Conservation (phyloP, 2,329 filamentous ascomycete species). For the Dactylellina haptotyla region DNA sequence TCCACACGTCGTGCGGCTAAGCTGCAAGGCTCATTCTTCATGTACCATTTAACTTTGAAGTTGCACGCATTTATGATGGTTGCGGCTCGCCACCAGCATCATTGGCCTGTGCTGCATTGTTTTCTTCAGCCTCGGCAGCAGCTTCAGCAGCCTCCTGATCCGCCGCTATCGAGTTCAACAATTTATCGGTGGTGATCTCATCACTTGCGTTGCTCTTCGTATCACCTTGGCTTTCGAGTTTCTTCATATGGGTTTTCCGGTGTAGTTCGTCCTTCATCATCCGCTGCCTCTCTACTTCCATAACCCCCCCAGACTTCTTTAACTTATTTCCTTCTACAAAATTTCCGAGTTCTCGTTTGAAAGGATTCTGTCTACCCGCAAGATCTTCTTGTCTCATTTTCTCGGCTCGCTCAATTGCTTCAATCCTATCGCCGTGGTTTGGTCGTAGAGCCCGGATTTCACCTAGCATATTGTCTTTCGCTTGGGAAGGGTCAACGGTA, state of each 20-base stretch:
- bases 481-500: constrained; percentile 76
- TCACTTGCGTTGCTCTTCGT: constrained; percentile 51
- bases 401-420: constrained; percentile 97
- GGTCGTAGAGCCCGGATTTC: constrained; percentile 93
- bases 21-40: no score
- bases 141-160: constrained; percentile 38
- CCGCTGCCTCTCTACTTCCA: constrained; percentile 87
- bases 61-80: background rate
- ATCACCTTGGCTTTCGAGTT: constrained; percentile 58
- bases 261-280: constrained; percentile 87
- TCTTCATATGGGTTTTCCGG: constrained; percentile 71
- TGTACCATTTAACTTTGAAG: no score
- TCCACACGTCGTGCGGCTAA: no score
- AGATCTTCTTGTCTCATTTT: constrained; percentile 89
- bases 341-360: constrained; percentile 82
- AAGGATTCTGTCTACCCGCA: constrained; percentile 77
- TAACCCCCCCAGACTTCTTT: constrained; percentile 94
- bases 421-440: constrained; percentile 90
- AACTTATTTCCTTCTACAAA: constrained; percentile 92
- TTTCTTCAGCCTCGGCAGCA: constrained; percentile 16
- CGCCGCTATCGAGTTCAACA: constrained; percentile 52
- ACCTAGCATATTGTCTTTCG: constrained; percentile 89
- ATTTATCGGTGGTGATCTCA: constrained; percentile 49
- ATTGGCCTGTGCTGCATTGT: background rate
- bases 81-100: background rate